Percentiles rank a stretch among this genome's conserved stretches.
Evolutionary conservation across 2,329 filamentous ascomycete species (phyloP).

Genomic region (Lachnellula subtilissima): DNA sequence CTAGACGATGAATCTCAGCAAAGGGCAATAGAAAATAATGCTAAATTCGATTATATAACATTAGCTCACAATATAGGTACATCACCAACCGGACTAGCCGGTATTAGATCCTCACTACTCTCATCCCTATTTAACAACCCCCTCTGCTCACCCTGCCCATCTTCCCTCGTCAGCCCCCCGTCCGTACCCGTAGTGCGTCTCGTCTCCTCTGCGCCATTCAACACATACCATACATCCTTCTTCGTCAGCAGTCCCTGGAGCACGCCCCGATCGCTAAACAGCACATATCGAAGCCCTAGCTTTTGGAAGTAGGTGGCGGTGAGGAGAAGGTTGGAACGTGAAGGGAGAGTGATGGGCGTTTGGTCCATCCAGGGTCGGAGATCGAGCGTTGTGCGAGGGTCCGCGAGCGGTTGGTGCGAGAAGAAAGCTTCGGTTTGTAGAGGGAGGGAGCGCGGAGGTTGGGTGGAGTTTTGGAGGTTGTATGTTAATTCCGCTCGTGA

Average conservation of each 20-base stretch:
- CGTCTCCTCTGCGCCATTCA: conserved; percentile 71
- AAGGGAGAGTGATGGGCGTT: conserved; percentile 86
- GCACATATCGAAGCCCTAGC: conserved; percentile 81
- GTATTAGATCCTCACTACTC: conserved; percentile 20
- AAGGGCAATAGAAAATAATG: not conserved
- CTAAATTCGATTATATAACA: not conserved
- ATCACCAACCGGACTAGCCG: conserved; percentile 18
- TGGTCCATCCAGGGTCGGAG: conserved; percentile 98
- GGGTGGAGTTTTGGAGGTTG: conserved; percentile 63
- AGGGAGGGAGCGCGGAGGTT: conserved; percentile 53
- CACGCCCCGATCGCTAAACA: conserved; percentile 78
- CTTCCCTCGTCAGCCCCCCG: conserved; percentile 37
- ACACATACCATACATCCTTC: conserved; percentile 93
- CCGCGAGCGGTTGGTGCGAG: conserved; percentile 73
- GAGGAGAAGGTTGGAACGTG: conserved; percentile 71
- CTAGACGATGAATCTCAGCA: not conserved
- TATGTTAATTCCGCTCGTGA: conserved; percentile 84
- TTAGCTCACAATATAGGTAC: not conserved
- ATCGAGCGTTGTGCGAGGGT: conserved; percentile 74
- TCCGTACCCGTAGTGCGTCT: conserved; percentile 36
- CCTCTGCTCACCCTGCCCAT: conserved; percentile 38
- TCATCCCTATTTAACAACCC: conserved; percentile 39
- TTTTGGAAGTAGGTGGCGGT: conserved; percentile 92
- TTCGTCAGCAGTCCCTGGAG: conserved; percentile 87
- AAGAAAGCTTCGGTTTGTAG: conserved; percentile 78